Conservation (phyloP, 371 early-diverging fungal genomes). For the Haplosporangium sp. region DNA sequence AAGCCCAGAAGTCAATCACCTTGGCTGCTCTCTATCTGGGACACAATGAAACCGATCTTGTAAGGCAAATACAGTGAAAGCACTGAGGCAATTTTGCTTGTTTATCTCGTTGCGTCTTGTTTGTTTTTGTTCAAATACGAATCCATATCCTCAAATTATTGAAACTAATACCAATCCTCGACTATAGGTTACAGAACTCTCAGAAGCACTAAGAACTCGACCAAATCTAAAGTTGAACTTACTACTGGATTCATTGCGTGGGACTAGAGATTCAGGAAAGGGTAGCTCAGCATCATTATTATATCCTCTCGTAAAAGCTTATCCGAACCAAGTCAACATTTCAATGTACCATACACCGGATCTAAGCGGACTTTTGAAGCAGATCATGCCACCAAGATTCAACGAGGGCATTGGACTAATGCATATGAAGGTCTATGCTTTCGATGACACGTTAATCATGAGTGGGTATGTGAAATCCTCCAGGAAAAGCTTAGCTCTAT, state of each 20-base stretch:
- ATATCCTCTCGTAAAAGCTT: conserved; percentile 74
- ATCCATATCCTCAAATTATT: not conserved
- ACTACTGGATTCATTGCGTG: conserved; percentile 89
- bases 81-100: not conserved
- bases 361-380: conserved; percentile 77
- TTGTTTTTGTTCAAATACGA: not conserved
- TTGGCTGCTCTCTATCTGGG: conserved; percentile 94
- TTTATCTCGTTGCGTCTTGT: not conserved
- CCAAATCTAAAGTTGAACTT: conserved; percentile 73
- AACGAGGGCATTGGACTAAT: conserved; percentile 94
- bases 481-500: not conserved
- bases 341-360: conserved; percentile 90
- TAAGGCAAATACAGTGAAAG: conserved; percentile 34
- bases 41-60: conserved; percentile 81
- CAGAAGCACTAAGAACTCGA: conserved; percentile 65
- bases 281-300: conserved; percentile 80
- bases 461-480: conserved; percentile 75
- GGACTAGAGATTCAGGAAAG: conserved; percentile 74
- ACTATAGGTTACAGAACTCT: conserved; percentile 67
- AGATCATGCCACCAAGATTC: conserved; percentile 83
- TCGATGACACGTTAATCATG: conserved; percentile 89
- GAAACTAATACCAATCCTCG: not conserved
- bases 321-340: conserved; percentile 74
- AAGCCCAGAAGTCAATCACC: conserved; percentile 78
- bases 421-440: conserved; percentile 94